These are phyloP conservation scores for Termitomyces sp. DNA, from an alignment of 768 basidiomycete genomes.

Conservation along the genomic window DNA sequence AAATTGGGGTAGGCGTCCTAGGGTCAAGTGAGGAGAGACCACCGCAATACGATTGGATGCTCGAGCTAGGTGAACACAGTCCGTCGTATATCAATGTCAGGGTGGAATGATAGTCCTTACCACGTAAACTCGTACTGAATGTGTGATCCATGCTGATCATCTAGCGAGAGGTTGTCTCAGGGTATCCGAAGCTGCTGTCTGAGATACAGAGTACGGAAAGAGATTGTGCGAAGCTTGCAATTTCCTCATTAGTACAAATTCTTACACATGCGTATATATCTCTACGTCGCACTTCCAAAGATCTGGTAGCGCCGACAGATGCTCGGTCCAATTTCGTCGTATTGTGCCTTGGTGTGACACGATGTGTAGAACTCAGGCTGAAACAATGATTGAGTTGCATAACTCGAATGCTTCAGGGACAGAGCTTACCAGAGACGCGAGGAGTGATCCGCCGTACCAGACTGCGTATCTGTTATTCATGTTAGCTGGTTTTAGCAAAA, in stretches of 20 bases:
- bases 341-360: conserved; percentile 92
- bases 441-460: conserved; percentile 95
- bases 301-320: conserved; percentile 92
- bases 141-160: background rate
- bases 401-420: background rate
- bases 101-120: background rate
- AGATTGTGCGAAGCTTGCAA: background rate
- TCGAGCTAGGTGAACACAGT: background rate
- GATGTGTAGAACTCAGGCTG: conserved; percentile 94
- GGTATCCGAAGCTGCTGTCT: background rate
- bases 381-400: conserved; percentile 1
- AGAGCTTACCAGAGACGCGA: conserved; percentile 77
- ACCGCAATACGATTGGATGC: background rate
- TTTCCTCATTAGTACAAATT: background rate
- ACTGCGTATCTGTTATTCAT: conserved; percentile 72
- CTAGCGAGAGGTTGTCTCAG: background rate
- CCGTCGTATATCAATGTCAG: background rate
- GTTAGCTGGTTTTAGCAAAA: conserved; percentile 4
- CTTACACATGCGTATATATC: background rate
- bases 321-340: conserved; percentile 89
- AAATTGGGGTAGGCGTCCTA: background rate
- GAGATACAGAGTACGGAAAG: background rate
- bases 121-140: background rate
- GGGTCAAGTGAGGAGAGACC: background rate
- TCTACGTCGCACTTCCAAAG: conserved; percentile 80